Conservation (phyloP, 2,329 filamentous ascomycete genomes). For the Orbilia ellipsospora region DNA sequence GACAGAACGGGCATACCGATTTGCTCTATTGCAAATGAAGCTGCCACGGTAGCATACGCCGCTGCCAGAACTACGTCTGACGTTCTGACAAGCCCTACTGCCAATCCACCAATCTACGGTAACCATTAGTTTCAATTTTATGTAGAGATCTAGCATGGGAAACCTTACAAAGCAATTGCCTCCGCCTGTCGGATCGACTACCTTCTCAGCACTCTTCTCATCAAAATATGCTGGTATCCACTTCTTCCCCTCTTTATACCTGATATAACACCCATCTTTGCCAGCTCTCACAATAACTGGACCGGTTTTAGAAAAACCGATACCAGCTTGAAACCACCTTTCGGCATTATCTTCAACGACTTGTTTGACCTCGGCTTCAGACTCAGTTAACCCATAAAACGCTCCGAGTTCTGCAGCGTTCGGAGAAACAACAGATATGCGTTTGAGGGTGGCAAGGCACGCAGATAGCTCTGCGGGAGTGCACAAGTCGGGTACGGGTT, state of each 20-base stretch:
- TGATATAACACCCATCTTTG: conserved; percentile 72
- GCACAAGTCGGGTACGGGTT: conserved; percentile 91
- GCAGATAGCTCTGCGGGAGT: conserved; percentile 72
- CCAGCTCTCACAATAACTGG: conserved; percentile 77
- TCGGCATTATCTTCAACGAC: conserved; percentile 63
- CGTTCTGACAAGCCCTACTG: conserved; percentile 70
- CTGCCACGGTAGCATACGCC: conserved; percentile 81
- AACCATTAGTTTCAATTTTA: conserved; percentile 50
- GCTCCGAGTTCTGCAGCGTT: conserved; percentile 90
- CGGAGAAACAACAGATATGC: conserved; percentile 74
- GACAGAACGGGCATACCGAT: conserved; percentile 78
- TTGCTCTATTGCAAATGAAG: conserved; percentile 94
- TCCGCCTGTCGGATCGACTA: conserved; percentile 93
- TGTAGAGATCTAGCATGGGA: conserved; percentile 6
- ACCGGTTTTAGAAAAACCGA: conserved; percentile 59
- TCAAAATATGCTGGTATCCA: conserved; percentile 84
- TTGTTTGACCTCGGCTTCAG: conserved; percentile 61
- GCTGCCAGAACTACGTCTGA: conserved; percentile 74
- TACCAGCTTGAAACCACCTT: conserved; percentile 61
- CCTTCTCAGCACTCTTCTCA: conserved; percentile 64
- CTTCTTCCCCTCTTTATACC: conserved; percentile 68
- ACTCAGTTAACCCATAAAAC: conserved; percentile 74
- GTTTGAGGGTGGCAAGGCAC: conserved; percentile 64
- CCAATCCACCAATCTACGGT: conserved; percentile 66
- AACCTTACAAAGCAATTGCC: conserved; percentile 85